phyloP scores from a whole-genome alignment of 2,329 filamentous ascomycete genomes.

The Lachnellula hyalina region DNA sequence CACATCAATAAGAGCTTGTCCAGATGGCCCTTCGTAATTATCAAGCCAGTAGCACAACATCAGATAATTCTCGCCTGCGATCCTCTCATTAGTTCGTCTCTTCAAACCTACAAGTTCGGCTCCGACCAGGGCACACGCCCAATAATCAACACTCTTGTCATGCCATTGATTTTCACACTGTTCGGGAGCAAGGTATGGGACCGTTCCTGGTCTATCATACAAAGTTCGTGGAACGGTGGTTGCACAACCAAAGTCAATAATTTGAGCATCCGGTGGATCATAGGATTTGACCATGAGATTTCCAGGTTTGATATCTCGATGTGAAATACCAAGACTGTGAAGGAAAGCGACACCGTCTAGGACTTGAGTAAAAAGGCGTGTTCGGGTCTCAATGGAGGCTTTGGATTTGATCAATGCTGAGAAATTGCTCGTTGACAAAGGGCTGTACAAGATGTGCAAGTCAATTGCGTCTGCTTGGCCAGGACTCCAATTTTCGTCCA shows the following conservation, averaged over 20 bases:
- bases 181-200: conserved; percentile 23
- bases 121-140: conserved; percentile 16
- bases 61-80: conserved; percentile 1
- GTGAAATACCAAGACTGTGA: conserved; percentile 14
- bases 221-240: conserved; percentile 8
- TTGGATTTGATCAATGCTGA: conserved; percentile 13
- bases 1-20: neutral
- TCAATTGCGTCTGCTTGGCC: conserved; percentile 16
- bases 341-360: conserved; percentile 19
- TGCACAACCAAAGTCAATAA: conserved; percentile 23
- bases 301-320: conserved; percentile 21
- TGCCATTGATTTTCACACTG: conserved; percentile 12
- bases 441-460: conserved; percentile 17
- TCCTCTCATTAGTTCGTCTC: conserved; percentile 4
- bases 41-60: conserved; percentile 1
- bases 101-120: conserved; percentile 4
- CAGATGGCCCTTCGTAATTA: neutral
- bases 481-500: conserved; percentile 18
- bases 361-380: conserved; percentile 16
- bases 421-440: conserved; percentile 18
- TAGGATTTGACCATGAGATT: conserved; percentile 16
- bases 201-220: conserved; percentile 19
- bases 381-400: conserved; percentile 10
- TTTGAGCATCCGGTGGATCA: conserved; percentile 18
- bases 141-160: conserved; percentile 14